A percentile compares a stretch with the other conserved stretches of the same genome.
Conservation (phyloP, 164 flowering plant species). For the Nymphaea thermarum region DNA sequence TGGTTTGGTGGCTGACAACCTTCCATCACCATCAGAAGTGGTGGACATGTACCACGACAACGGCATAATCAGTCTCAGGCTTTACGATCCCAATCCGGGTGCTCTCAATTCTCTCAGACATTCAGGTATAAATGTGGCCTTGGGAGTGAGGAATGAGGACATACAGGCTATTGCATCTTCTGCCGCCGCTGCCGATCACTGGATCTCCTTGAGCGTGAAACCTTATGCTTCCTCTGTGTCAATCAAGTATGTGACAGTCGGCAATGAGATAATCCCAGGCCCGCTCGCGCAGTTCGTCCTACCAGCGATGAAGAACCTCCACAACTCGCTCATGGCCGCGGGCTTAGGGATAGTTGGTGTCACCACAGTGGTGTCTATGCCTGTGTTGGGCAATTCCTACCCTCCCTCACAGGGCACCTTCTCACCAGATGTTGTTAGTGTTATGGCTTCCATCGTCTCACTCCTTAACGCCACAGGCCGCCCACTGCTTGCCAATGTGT, state of each 20-base stretch:
- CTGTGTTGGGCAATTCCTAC: constrained; percentile 2
- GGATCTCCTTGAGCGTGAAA: constrained; percentile 7
- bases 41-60: constrained; percentile 5
- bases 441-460: neutral
- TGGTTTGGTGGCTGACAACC: constrained; percentile 12
- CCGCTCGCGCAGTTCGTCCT: neutral
- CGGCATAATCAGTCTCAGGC: constrained; percentile 5
- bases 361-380: constrained; percentile 7
- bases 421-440: neutral
- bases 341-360: constrained; percentile 7
- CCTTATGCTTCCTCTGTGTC: constrained; percentile 2
- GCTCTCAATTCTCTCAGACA: constrained; percentile 6
- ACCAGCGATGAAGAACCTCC: constrained; percentile 9
- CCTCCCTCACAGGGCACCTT: constrained; percentile 12
- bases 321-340: neutral
- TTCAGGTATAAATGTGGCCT: constrained; percentile 2
- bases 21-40: constrained; percentile 10
- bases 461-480: neutral
- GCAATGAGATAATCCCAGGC: constrained; percentile 16
- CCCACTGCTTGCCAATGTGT: constrained; percentile 13
- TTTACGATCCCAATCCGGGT: constrained; percentile 7
- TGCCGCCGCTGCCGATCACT: constrained; percentile 7
- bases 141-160: constrained; percentile 8
- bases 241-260: constrained; percentile 7
- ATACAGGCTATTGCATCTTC: neutral